These are phyloP conservation scores for Nyssa sinensis DNA, from an alignment of 148 eudicot species.

Conservation along the genomic window DNA sequence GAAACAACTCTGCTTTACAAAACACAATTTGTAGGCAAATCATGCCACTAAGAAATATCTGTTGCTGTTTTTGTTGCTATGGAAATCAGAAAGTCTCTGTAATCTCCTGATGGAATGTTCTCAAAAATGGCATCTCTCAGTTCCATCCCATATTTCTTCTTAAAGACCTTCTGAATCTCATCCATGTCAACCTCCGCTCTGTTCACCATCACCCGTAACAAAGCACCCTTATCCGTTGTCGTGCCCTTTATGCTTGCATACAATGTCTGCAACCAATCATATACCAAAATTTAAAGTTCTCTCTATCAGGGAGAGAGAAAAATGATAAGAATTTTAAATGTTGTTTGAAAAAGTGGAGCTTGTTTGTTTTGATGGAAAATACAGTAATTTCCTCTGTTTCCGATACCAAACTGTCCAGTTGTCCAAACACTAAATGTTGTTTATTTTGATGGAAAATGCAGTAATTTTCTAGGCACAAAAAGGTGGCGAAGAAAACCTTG, in stretches of 20 bases:
- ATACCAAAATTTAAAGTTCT: neutral
- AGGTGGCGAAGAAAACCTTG: neutral
- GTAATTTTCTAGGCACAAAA: neutral
- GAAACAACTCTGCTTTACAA: neutral
- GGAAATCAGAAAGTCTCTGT: conserved; percentile 37
- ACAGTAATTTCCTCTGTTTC: neutral
- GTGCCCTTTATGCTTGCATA: conserved; percentile 31
- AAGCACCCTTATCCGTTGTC: conserved; percentile 33
- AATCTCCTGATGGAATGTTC: conserved; percentile 30
- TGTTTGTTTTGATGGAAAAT: neutral
- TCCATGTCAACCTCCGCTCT: conserved; percentile 64
- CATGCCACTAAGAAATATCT: neutral
- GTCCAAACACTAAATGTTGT: no score
- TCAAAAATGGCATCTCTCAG: conserved; percentile 43
- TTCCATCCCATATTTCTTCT: conserved; percentile 31
- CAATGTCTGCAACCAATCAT: conserved; percentile 29
- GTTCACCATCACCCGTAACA: conserved; percentile 60
- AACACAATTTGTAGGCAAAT: neutral
- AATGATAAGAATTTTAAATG: neutral
- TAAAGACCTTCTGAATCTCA: conserved; percentile 47
- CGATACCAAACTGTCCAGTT: no score
- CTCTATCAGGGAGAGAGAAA: neutral
- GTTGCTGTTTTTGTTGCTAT: conserved; percentile 19
- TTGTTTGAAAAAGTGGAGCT: no score
- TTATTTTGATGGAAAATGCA: neutral